Conservation (phyloP, 2,329 filamentous ascomycete species). For the Xylaria sp. region DNA sequence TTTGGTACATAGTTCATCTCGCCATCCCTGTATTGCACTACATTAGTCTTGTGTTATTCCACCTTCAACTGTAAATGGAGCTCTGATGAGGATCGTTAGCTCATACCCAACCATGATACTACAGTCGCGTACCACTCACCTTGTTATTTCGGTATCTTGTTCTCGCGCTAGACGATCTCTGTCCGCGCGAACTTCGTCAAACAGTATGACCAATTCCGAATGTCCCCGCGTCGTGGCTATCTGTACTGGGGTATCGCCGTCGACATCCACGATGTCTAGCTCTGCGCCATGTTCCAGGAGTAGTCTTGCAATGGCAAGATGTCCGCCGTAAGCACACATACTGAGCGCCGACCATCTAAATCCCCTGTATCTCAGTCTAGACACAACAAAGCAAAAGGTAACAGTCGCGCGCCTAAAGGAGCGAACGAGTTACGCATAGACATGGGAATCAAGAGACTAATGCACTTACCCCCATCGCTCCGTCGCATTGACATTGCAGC, state of each 20-base stretch:
- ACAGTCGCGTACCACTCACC: conserved; percentile 22
- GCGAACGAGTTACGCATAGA: background rate
- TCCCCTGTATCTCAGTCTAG: background rate
- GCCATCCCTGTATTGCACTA: background rate
- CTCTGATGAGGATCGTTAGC: conserved; percentile 22
- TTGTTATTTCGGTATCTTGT: conserved; percentile 29
- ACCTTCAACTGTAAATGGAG: background rate
- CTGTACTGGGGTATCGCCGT: conserved; percentile 45
- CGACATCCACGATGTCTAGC: conserved; percentile 43
- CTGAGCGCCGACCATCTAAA: conserved; percentile 44
- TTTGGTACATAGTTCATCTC: no score
- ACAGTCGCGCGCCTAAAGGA: background rate
- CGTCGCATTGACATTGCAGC: conserved; percentile 46
- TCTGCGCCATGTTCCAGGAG: conserved; percentile 44
- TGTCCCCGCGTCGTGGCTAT: conserved; percentile 45
- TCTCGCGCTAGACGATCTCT: conserved; percentile 38
- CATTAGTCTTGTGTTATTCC: background rate
- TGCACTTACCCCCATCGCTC: conserved; percentile 46
- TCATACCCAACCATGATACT: background rate
- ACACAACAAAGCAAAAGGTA: background rate
- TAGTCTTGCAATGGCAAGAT: conserved; percentile 43
- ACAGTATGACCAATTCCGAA: conserved; percentile 44
- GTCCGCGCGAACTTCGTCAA: conserved; percentile 42
- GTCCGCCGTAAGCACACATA: conserved; percentile 46
- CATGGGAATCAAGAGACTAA: background rate